Evolutionary conservation across 768 basidiomycete species (phyloP), one percentile per base, ranked within the genome.

Genomic region (Amylocystis lapponica): DNA sequence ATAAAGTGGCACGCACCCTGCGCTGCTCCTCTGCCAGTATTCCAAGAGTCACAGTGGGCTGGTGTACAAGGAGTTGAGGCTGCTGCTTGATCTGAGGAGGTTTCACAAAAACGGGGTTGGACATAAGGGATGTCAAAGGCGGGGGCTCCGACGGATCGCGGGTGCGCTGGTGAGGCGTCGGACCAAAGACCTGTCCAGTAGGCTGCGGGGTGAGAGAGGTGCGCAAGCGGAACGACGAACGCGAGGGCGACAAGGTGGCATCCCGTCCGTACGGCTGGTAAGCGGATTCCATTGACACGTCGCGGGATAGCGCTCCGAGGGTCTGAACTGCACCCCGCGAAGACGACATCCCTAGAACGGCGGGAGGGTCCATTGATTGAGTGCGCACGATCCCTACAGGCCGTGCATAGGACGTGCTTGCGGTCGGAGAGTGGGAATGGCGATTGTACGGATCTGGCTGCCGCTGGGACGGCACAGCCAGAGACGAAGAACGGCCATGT

Each of bases 191-290:
- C 16, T 60, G 54, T 13, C 64, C 66, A 16, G 66, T 58, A 7
- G 82, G 81, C 54, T 82, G 81, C 7, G 86, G 86, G 6, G 85
- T 86, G 47, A 85, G 66, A 9, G 83, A 82, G 17, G 76, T 70
- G 50, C 83, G 79, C 69, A 86, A 67, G 25, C 80, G 76, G 71
- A 68, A 43, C 22, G 48, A 36, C n/a, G 70, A 71, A 49, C 69
- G 78, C 51, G 60, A 56, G 9, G 75, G 74, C 12, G 76, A 72
- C 65, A 72, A 63, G 23, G 78, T 74, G 48, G 62, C 49, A 47
- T 76, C 72, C 34, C 66, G 68, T 44, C 57, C 49, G 39, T 49
- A 57, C 36, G 58, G 60, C 36, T 61, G 54, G 41, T 58, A 52
- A 42, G 41, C 50, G 54, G 56, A 54, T 62, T 68, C 61, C 67